A percentile compares a stretch with the other conserved stretches of the same genome.
These are phyloP conservation scores for Cenchrus americanus DNA, from an alignment of 176 grass and related monocot genomes.

Conservation along the genomic window DNA sequence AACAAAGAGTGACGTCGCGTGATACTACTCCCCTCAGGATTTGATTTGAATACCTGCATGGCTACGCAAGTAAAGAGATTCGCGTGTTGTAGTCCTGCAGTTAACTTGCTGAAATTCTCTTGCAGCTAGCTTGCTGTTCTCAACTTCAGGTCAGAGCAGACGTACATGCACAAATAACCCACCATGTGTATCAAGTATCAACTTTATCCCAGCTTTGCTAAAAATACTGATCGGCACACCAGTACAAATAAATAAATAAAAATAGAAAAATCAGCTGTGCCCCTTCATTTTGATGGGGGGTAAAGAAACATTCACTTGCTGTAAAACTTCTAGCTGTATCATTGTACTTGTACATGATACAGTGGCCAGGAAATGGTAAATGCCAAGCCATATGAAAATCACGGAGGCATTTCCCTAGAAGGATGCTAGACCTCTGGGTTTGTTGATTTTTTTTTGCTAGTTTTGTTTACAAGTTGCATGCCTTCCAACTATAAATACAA, in stretches of 20 bases:
- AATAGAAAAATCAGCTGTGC: not conserved
- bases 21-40: not conserved
- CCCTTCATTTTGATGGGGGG: not conserved
- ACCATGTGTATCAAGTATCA: not conserved
- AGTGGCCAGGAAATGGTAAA: conserved; percentile 38
- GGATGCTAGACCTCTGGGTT: conserved; percentile 13
- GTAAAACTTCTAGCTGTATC: conserved; percentile 8
- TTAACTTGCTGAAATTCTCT: not conserved
- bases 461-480: conserved; percentile 37
- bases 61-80: not conserved
- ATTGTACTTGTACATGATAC: conserved; percentile 32
- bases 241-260: not conserved
- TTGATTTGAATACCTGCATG: not conserved
- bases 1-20: not conserved
- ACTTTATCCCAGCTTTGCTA: conserved; percentile 1
- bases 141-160: not conserved
- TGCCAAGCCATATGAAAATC: conserved; percentile 50
- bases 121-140: not conserved
- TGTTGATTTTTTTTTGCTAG: conserved; percentile 23
- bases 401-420: conserved; percentile 46
- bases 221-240: not conserved
- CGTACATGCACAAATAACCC: not conserved
- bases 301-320: conserved; percentile 13
- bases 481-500: conserved; percentile 46
- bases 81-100: not conserved